phyloP scores from a whole-genome alignment of 345 rosid genomes.

The Pelargonium nanum region DNA sequence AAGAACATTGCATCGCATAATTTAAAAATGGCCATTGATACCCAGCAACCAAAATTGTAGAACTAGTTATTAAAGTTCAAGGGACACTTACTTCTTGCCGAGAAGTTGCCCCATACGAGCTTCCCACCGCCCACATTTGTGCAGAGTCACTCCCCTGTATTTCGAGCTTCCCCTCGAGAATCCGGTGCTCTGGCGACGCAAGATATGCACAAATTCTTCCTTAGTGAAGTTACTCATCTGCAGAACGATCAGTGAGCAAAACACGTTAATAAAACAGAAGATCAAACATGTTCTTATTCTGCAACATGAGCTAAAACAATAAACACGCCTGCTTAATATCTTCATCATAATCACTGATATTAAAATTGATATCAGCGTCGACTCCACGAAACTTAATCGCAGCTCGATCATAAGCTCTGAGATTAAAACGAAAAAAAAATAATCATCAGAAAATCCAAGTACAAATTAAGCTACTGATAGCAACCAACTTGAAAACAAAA shows the following conservation, averaged over 20 bases:
- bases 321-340: slow-evolving; percentile 51
- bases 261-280: neutral
- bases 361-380: slow-evolving; percentile 76
- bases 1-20: neutral
- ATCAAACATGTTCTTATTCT: neutral
- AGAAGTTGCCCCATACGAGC: slow-evolving; percentile 78
- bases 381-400: slow-evolving; percentile 75
- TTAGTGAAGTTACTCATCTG: slow-evolving; percentile 53
- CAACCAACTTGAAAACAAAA: neutral
- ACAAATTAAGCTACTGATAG: neutral
- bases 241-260: neutral
- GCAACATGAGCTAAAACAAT: neutral
- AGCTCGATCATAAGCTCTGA: slow-evolving; percentile 82
- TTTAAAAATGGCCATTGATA: neutral
- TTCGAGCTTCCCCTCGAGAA: slow-evolving; percentile 64
- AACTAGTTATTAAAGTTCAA: neutral
- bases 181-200: slow-evolving; percentile 72
- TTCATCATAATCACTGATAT: slow-evolving; percentile 47
- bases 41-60: no score
- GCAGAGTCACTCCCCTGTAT: slow-evolving; percentile 64
- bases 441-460: neutral
- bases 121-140: slow-evolving; percentile 74
- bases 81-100: slow-evolving; percentile 54
- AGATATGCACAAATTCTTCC: slow-evolving; percentile 65
- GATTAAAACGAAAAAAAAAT: neutral